Evolutionary conservation across 345 rosid genomes (phyloP).

Genomic region (Eucalyptus cladocalyx): DNA sequence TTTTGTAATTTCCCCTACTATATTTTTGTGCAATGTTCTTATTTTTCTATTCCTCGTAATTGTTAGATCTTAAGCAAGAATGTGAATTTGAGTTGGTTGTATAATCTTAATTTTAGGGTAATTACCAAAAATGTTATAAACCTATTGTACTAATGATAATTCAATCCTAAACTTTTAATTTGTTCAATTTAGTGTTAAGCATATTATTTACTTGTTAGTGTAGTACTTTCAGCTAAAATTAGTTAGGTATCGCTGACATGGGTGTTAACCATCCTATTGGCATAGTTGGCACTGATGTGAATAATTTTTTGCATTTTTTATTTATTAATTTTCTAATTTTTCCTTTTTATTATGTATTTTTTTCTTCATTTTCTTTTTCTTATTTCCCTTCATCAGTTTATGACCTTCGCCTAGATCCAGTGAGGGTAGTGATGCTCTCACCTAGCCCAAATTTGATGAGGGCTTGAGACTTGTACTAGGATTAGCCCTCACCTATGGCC

Average conservation of each 20-base stretch:
- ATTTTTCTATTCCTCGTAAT: background rate
- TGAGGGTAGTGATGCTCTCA: background rate
- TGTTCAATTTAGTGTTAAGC: background rate
- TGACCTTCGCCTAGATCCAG: accelerated
- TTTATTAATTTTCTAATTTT: too few relatives aligned
- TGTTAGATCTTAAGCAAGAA: background rate
- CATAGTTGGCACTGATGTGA: accelerated
- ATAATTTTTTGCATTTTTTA: background rate
- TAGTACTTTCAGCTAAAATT: background rate
- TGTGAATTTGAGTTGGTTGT: background rate
- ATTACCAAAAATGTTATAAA: background rate
- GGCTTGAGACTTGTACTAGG: background rate
- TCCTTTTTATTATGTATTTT: background rate
- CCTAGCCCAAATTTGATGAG: background rate
- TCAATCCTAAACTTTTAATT: background rate
- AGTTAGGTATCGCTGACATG: background rate
- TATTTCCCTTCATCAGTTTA: too few relatives aligned
- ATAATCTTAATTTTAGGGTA: background rate
- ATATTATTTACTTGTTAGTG: background rate
- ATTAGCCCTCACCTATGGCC: background rate
- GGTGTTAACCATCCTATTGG: background rate
- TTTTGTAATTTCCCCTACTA: background rate
- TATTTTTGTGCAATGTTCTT: background rate
- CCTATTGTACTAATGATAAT: background rate
- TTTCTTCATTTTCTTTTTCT: background rate